A percentile compares a stretch with the other conserved stretches of the same genome.
These are phyloP conservation scores for Theileria annulata DNA, from an alignment of 169 alveolate species.

Conservation along the genomic window DNA sequence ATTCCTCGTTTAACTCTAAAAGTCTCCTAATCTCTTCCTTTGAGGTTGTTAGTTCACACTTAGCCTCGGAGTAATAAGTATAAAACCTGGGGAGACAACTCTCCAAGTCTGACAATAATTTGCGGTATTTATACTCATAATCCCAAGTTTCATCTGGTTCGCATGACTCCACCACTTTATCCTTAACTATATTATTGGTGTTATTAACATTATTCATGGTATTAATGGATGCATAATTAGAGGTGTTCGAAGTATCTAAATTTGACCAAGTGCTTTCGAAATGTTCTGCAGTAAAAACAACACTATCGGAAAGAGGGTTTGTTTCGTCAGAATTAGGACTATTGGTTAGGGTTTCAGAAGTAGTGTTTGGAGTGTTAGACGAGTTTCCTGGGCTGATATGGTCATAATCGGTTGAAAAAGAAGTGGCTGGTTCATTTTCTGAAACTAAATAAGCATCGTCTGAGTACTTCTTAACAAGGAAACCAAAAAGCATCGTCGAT, in stretches of 20 bases:
- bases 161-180: background rate
- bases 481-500: conserved; percentile 54
- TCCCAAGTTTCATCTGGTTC: background rate
- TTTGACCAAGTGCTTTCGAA: background rate
- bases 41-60: conserved; percentile 29
- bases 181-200: background rate
- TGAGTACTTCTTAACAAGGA: conserved; percentile 37
- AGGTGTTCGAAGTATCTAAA: too few relatives aligned
- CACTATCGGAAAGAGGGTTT: background rate
- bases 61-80: conserved; percentile 39
- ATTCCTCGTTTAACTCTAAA: conserved; percentile 34
- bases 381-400: background rate
- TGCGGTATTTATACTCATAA: conserved; percentile 46
- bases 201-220: background rate
- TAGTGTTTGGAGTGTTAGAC: too few relatives aligned
- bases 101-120: conserved; percentile 48
- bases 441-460: background rate
- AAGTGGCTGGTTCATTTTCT: conserved; percentile 27
- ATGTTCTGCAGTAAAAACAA: background rate
- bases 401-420: conserved; percentile 18
- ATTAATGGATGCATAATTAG: too few relatives aligned
- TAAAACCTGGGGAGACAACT: conserved; percentile 39
- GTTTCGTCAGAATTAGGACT: background rate
- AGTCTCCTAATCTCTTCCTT: conserved; percentile 33
- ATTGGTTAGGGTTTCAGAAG: too few relatives aligned